Evolutionary conservation across 768 basidiomycete genomes (phyloP).

Genomic region (Leucosporidium creatinivorum): DNA sequence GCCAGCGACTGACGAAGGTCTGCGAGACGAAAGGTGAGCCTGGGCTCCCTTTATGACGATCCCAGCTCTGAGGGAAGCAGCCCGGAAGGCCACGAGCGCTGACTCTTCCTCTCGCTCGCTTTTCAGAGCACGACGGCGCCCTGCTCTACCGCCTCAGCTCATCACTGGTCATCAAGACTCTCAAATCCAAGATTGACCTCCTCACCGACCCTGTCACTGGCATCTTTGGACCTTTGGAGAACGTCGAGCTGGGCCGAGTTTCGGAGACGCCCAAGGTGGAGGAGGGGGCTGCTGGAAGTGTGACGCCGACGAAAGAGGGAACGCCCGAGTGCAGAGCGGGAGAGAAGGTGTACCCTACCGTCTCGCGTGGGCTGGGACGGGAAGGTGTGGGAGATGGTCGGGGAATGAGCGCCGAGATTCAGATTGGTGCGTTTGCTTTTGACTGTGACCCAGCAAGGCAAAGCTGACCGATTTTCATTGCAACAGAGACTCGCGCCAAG

Average conservation of each 20-base stretch:
- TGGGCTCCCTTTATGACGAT: too few species aligned
- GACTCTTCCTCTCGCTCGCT: too few species aligned
- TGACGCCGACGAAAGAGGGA: slow-evolving; percentile 14
- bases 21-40: too few species aligned
- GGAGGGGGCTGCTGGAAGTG: not conserved
- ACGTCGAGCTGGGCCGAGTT: too few species aligned
- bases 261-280: too few species aligned
- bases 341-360: not conserved
- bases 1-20: too few species aligned
- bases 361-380: slow-evolving; percentile 13
- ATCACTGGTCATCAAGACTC: not conserved
- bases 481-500: slow-evolving; percentile 16
- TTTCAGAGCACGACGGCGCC: slow-evolving; percentile 16
- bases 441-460: too few species aligned
- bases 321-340: not conserved
- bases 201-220: slow-evolving; percentile 1
- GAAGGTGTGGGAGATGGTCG: slow-evolving; percentile 19
- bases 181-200: slow-evolving; percentile 9
- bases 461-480: not conserved
- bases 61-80: too few species aligned
- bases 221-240: slow-evolving; percentile 14
- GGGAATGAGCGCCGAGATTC: slow-evolving; percentile 20
- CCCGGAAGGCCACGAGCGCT: too few species aligned
- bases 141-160: slow-evolving; percentile 18
- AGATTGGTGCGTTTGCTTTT: slow-evolving; percentile 8